These are phyloP conservation scores for Diaporthe vaccinii DNA, from an alignment of 2,329 filamentous ascomycete genomes.

Conservation along the genomic window DNA sequence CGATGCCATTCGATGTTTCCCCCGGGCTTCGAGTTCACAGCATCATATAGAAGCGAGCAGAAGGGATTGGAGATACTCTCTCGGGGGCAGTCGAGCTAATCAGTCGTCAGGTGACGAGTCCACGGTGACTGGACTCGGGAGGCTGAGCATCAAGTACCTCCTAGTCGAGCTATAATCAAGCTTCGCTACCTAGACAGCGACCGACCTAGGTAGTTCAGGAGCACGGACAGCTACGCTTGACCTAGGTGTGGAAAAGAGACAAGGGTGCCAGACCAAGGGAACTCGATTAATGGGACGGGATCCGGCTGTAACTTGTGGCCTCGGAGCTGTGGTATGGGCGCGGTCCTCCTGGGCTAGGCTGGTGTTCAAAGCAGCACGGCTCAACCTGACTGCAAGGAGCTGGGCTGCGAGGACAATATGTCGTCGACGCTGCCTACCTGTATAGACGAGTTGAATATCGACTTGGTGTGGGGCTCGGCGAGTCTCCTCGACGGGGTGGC, in stretches of 20 bases:
- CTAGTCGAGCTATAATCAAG: conserved; percentile 22
- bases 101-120: conserved; percentile 15
- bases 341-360: conserved; percentile 1
- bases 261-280: background rate
- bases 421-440: background rate
- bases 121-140: conserved; percentile 15
- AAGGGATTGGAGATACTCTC: background rate
- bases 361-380: background rate
- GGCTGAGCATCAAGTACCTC: conserved; percentile 21
- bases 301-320: background rate
- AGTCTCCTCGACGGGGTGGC: conserved; percentile 1
- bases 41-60: conserved; percentile 13
- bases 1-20: conserved; percentile 18
- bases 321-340: background rate
- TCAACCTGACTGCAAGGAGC: background rate
- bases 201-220: conserved; percentile 13
- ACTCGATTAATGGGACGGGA: background rate
- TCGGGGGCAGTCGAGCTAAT: background rate
- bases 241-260: conserved; percentile 19
- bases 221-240: conserved; percentile 28
- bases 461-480: conserved; percentile 12
- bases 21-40: conserved; percentile 19
- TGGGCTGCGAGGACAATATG: conserved; percentile 8
- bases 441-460: background rate
- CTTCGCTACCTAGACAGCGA: conserved; percentile 7